Evolutionary conservation across 1,284 basidiomycete species (phyloP).

Genomic region (Ceratobasidium papillatum): DNA sequence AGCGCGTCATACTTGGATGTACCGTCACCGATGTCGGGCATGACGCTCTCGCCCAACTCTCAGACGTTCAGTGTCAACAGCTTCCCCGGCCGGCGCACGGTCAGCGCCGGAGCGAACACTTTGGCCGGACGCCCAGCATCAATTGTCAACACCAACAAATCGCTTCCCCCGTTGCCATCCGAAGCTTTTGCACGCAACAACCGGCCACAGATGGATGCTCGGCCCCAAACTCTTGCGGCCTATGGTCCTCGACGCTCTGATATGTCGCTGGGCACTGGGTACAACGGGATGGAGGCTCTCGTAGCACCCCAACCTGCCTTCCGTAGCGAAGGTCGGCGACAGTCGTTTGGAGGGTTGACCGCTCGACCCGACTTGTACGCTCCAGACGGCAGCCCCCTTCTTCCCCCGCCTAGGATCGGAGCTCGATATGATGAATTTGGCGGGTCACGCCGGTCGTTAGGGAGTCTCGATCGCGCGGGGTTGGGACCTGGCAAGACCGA

Average conservation of each 20-base stretch:
- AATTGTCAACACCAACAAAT: constrained; percentile 62
- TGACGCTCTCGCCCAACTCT: constrained; percentile 22
- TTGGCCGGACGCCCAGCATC: constrained; percentile 5
- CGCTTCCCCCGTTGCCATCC: constrained; percentile 74
- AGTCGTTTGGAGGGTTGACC: constrained; percentile 74
- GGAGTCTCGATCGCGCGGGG: constrained; percentile 62
- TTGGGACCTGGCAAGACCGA: constrained; percentile 6
- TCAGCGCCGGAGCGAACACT: constrained; percentile 46
- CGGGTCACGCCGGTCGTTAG: constrained; percentile 65
- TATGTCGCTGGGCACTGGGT: constrained; percentile 55
- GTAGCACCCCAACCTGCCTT: constrained; percentile 71
- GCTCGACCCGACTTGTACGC: constrained; percentile 45
- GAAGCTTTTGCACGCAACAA: constrained; percentile 56
- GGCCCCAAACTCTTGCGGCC: constrained; percentile 59
- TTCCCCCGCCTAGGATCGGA: constrained; percentile 50
- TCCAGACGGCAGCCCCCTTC: constrained; percentile 50
- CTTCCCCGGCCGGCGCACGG: constrained; percentile 50
- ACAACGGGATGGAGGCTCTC: constrained; percentile 58
- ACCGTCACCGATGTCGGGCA: constrained; percentile 21
- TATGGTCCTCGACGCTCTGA: constrained; percentile 47
- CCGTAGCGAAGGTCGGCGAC: constrained; percentile 66
- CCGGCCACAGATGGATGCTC: constrained; percentile 71
- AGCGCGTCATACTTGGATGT: constrained; percentile 22
- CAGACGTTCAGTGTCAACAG: constrained; percentile 1
- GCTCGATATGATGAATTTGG: constrained; percentile 68